A percentile compares a stretch with the other conserved stretches of the same genome.
These are phyloP conservation scores for Hibiscus tridactylites DNA, from an alignment of 345 rosid genomes.

Conservation along the genomic window DNA sequence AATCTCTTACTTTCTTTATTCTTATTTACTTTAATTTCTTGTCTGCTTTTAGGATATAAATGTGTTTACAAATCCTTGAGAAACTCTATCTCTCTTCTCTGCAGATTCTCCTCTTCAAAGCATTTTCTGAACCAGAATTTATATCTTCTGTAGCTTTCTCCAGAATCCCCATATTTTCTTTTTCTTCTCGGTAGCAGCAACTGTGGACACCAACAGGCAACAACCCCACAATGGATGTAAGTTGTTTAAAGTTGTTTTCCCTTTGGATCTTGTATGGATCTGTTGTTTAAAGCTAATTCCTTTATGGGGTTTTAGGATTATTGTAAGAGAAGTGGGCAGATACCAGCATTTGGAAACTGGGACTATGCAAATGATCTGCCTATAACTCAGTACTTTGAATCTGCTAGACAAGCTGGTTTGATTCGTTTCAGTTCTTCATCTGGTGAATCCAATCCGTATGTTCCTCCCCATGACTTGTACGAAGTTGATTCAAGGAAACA, in stretches of 20 bases:
- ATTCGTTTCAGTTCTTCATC: conserved; percentile 54
- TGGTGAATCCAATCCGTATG: conserved; percentile 42
- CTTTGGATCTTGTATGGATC: background rate
- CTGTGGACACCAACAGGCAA: background rate
- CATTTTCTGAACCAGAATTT: conserved; percentile 18
- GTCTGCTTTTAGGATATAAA: background rate
- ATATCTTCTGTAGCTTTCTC: conserved; percentile 5
- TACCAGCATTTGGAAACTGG: conserved; percentile 92
- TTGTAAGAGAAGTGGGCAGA: conserved; percentile 65
- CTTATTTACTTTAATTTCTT: background rate
- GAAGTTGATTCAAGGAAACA: conserved; percentile 18
- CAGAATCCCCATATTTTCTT: conserved; percentile 14
- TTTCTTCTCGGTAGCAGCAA: background rate
- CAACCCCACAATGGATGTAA: conserved; percentile 16
- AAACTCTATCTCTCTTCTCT: conserved; percentile 13
- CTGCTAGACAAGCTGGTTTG: conserved; percentile 86
- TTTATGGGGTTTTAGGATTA: conserved; percentile 13
- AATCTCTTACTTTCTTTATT: background rate
- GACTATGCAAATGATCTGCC: conserved; percentile 75
- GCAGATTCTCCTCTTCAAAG: conserved; percentile 19
- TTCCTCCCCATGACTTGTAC: conserved; percentile 18
- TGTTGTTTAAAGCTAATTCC: conserved; percentile 4
- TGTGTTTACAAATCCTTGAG: conserved; percentile 12
- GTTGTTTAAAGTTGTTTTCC: background rate
- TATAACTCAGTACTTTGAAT: conserved; percentile 88